Evolutionary conservation across 164 flowering plant species (phyloP).

Genomic region (Magnolia sinica): DNA sequence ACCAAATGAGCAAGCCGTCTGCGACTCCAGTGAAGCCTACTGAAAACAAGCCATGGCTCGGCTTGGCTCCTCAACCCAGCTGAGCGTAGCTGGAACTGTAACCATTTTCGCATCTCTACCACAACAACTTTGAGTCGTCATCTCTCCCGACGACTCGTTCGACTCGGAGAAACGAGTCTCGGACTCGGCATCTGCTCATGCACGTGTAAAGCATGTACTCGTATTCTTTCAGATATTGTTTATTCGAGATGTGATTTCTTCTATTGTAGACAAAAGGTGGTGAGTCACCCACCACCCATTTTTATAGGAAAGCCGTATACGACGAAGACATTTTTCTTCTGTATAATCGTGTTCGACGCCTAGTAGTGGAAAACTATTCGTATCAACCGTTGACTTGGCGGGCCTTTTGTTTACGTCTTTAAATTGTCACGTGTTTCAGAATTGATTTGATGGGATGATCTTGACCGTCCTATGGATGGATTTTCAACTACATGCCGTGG

Average conservation of each 20-base stretch:
- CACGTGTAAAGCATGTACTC: not conserved
- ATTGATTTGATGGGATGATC: too few species aligned
- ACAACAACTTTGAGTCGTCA: not conserved
- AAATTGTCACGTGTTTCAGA: too few species aligned
- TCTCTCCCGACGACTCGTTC: not conserved
- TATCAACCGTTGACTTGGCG: too few species aligned
- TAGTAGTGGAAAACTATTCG: too few species aligned
- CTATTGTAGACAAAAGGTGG: not conserved
- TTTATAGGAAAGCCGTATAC: not conserved
- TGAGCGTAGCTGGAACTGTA: not conserved
- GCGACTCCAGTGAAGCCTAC: conserved; percentile 18
- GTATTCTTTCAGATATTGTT: not conserved
- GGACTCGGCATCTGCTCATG: not conserved
- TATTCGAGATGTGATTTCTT: not conserved
- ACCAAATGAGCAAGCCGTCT: conserved; percentile 20
- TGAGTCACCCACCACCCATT: not conserved
- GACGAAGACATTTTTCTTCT: not conserved
- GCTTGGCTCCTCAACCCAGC: conserved; percentile 34
- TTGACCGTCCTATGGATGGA: too few species aligned
- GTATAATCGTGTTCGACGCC: not conserved
- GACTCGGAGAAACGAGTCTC: not conserved
- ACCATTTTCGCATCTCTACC: not conserved
- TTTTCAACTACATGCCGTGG: too few species aligned
- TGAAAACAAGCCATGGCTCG: conserved; percentile 58
- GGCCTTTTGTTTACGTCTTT: too few species aligned